phyloP scores from a whole-genome alignment of 768 basidiomycete species.

The Lactarius quietus region DNA sequence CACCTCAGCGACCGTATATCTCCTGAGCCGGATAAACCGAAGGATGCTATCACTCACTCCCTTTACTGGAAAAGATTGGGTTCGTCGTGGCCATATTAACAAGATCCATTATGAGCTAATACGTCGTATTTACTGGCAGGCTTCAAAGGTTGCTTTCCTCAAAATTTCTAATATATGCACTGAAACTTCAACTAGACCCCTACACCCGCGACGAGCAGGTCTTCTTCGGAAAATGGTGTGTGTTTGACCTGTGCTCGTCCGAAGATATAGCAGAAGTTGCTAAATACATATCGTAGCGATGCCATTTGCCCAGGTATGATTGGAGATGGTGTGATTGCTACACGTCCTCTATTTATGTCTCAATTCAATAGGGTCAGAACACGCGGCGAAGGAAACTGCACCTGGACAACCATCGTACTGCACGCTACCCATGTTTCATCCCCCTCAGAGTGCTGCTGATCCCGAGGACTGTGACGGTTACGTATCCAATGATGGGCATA shows the following conservation, averaged over 20 bases:
- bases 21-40: slow-evolving; percentile 46
- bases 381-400: slow-evolving; percentile 32
- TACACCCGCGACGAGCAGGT: slow-evolving; percentile 54
- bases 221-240: slow-evolving; percentile 53
- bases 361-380: slow-evolving; percentile 46
- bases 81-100: slow-evolving; percentile 28
- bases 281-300: slow-evolving; percentile 36
- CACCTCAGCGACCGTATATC: slow-evolving; percentile 44
- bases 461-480: slow-evolving; percentile 38
- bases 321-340: background rate
- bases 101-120: background rate
- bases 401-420: slow-evolving; percentile 51
- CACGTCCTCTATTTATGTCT: background rate
- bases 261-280: slow-evolving; percentile 6
- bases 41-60: slow-evolving; percentile 52
- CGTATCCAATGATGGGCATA: no score
- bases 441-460: no score
- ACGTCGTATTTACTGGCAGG: no score
- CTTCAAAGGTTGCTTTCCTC: slow-evolving; percentile 46
- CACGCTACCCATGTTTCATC: no score
- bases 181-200: slow-evolving; percentile 41
- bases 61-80: slow-evolving; percentile 57
- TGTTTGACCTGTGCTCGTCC: background rate
- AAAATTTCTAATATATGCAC: background rate
- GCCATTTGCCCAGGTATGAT: slow-evolving; percentile 46